Conservation (phyloP, 345 rosid genomes). For the Citrus glauca region DNA sequence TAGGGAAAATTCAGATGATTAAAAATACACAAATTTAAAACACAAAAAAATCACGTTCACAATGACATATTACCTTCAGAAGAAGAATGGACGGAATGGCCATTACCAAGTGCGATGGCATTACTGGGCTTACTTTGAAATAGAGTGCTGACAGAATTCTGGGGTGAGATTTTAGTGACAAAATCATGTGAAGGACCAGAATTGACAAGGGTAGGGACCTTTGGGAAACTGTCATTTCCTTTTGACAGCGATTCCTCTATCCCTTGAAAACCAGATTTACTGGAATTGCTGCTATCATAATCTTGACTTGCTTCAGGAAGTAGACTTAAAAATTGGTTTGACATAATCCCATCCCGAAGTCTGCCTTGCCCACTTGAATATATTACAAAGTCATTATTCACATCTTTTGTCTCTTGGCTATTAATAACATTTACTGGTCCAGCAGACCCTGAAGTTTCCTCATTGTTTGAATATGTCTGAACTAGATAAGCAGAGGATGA, state of each 20-base stretch:
- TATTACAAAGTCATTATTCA: slow-evolving; percentile 27
- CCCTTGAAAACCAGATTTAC: slow-evolving; percentile 23
- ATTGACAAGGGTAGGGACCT: slow-evolving; percentile 21
- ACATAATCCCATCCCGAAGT: slow-evolving; percentile 19
- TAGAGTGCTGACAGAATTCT: slow-evolving; percentile 25
- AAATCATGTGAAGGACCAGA: slow-evolving; percentile 12
- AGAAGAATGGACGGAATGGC: slow-evolving; percentile 26
- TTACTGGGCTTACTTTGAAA: slow-evolving; percentile 29
- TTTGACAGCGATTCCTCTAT: slow-evolving; percentile 27
- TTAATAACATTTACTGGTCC: slow-evolving; percentile 25
- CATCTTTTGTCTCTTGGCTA: slow-evolving; percentile 31
- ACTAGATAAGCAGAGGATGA: slow-evolving; percentile 23
- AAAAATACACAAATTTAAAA: not conserved
- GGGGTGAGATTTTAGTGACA: slow-evolving; percentile 23
- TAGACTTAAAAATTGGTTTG: slow-evolving; percentile 19
- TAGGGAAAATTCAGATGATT: not conserved
- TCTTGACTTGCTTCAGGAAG: slow-evolving; percentile 33
- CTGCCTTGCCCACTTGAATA: slow-evolving; percentile 23
- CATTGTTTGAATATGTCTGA: slow-evolving; percentile 24
- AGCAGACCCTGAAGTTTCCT: slow-evolving; percentile 29
- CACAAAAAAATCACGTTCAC: slow-evolving; percentile 8
- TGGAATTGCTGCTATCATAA: slow-evolving; percentile 20
- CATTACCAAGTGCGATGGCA: slow-evolving; percentile 26
- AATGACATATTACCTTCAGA: slow-evolving; percentile 33
- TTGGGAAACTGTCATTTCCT: slow-evolving; percentile 31